phyloP scores from a whole-genome alignment of 78 protist species.

The Protostelium mycophagum region DNA sequence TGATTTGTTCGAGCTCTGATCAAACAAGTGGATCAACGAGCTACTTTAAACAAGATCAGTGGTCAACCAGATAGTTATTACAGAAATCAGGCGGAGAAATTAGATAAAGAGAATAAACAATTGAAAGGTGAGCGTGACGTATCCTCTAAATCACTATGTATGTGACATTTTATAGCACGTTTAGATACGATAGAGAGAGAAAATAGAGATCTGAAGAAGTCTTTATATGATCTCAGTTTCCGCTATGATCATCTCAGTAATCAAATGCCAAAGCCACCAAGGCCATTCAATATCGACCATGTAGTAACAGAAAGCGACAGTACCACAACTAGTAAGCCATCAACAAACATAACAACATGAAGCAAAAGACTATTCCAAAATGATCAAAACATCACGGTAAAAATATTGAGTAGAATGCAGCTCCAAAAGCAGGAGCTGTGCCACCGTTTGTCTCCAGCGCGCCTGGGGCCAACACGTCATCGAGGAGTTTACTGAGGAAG shows the following conservation, averaged over 20 bases:
- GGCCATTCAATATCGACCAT: slow-evolving; percentile 55
- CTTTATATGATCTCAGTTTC: slow-evolving; percentile 47
- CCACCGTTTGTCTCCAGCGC: slow-evolving; percentile 3
- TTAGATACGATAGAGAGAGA: slow-evolving; percentile 45
- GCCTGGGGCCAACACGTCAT: background rate
- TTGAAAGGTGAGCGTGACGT: slow-evolving; percentile 2
- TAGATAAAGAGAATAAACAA: slow-evolving; percentile 36
- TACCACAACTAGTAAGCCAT: slow-evolving; percentile 1
- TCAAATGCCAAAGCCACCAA: slow-evolving; percentile 37
- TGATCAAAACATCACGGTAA: background rate
- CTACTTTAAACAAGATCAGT: too few species aligned
- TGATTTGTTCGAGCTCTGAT: too few species aligned
- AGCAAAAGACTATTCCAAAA: background rate
- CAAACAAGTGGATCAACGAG: too few species aligned
- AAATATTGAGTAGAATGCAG: background rate
- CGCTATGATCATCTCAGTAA: slow-evolving; percentile 31
- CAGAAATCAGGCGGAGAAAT: slow-evolving; percentile 16
- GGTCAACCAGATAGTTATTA: slow-evolving; percentile 11
- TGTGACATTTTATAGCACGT: background rate
- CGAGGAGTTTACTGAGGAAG: slow-evolving; percentile 24
- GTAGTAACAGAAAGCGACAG: slow-evolving; percentile 4
- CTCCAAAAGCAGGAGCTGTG: slow-evolving; percentile 10
- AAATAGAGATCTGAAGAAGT: slow-evolving; percentile 52
- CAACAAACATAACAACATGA: background rate
- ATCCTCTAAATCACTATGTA: background rate